Percentiles rank a stretch among this genome's conserved stretches.
phyloP scores from a whole-genome alignment of 805 yeast genomes.

The Blastobotrys peoriensis region DNA sequence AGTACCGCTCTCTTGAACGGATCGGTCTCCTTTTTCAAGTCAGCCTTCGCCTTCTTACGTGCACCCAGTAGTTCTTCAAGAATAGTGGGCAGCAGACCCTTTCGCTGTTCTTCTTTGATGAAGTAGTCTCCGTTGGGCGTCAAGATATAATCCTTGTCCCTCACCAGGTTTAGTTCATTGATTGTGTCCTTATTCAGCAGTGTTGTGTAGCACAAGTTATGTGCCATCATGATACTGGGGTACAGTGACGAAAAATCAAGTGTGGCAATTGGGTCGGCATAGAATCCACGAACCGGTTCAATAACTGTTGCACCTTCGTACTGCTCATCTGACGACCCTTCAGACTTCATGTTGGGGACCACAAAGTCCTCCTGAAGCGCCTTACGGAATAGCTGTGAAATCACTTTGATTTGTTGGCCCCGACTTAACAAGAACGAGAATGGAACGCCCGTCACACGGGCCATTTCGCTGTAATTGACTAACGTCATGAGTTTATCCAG shows the following conservation, averaged over 20 bases:
- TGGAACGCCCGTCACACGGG: constrained; percentile 98
- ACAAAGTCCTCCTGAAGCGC: constrained; percentile 82
- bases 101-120: constrained; percentile 59
- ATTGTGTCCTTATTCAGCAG: constrained; percentile 65
- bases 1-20: constrained; percentile 90
- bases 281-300: constrained; percentile 93
- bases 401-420: constrained; percentile 97
- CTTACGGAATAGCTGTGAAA: constrained; percentile 90
- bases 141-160: constrained; percentile 70
- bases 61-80: constrained; percentile 82
- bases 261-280: constrained; percentile 95
- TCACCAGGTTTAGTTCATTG: constrained; percentile 53
- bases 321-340: constrained; percentile 78
- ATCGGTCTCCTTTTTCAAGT: constrained; percentile 86
- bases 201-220: constrained; percentile 92
- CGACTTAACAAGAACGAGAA: constrained; percentile 80
- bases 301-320: constrained; percentile 99
- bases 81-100: constrained; percentile 90
- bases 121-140: constrained; percentile 94
- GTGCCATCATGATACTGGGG: constrained; percentile 99
- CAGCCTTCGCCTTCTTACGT: constrained; percentile 87
- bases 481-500: constrained; percentile 92
- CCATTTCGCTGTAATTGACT: constrained; percentile 98
- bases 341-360: constrained; percentile 80
- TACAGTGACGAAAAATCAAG: constrained; percentile 95